A percentile compares a stretch with the other conserved stretches of the same genome.
Evolutionary conservation across 345 rosid genomes (phyloP).

Genomic region (Anastatica hierochuntica): DNA sequence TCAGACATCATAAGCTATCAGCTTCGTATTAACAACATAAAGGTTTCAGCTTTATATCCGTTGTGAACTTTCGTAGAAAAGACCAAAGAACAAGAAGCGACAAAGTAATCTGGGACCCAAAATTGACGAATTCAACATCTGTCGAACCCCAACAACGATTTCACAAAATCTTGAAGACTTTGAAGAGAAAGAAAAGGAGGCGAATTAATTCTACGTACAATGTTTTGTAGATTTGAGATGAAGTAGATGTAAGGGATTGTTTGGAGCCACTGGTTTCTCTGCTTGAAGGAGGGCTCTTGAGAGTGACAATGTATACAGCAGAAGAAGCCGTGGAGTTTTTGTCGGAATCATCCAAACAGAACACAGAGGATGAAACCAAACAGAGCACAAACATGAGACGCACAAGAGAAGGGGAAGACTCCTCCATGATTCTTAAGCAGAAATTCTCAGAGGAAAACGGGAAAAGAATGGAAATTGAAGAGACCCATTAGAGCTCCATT

Average conservation of each 20-base stretch:
- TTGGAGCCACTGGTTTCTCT: conserved; percentile 22
- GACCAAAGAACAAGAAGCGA: no score
- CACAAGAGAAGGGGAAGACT: conserved; percentile 10
- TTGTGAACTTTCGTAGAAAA: no score
- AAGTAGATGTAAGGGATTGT: conserved; percentile 28
- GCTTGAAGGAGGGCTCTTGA: conserved; percentile 43
- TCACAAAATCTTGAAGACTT: no score
- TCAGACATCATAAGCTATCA: not conserved
- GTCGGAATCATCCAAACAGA: conserved; percentile 26
- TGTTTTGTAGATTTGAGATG: conserved; percentile 28
- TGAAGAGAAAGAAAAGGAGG: not conserved
- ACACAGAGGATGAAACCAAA: conserved; percentile 25
- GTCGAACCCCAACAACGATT: no score
- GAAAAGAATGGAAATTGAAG: conserved; percentile 10
- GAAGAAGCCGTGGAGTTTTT: conserved; percentile 33
- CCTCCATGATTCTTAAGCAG: conserved; percentile 12
- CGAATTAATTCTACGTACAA: conserved; percentile 27
- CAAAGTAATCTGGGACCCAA: no score
- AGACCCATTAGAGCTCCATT: conserved; percentile 26
- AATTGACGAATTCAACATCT: no score
- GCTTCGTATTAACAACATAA: conserved; percentile 2
- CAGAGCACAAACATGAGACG: conserved; percentile 23
- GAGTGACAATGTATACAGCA: conserved; percentile 72
- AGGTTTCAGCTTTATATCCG: conserved; percentile 25
- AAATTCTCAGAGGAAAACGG: conserved; percentile 19